Evolutionary conservation across 768 basidiomycete genomes (phyloP).

Genomic region (Lepiota venenata): DNA sequence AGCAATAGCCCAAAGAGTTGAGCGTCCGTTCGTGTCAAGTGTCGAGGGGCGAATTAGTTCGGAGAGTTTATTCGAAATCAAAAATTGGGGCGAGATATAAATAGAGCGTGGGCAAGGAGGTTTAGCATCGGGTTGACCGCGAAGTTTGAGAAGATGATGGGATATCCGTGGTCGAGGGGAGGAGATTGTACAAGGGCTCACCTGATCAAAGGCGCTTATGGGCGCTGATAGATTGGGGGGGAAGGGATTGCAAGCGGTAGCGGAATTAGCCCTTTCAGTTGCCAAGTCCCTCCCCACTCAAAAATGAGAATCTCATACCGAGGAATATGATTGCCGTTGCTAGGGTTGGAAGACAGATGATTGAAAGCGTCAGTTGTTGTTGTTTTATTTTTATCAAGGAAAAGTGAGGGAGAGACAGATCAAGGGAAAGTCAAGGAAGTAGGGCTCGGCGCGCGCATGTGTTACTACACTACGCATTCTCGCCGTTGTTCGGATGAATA

Average conservation of each 20-base stretch:
- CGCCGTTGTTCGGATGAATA: too few species aligned
- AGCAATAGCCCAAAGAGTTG: too few species aligned
- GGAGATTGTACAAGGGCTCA: slow-evolving; percentile 22
- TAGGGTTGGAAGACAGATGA: slow-evolving; percentile 22
- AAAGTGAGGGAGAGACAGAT: too few species aligned
- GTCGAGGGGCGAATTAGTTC: too few species aligned
- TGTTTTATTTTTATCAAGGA: too few species aligned
- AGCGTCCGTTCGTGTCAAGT: too few species aligned
- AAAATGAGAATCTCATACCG: slow-evolving; percentile 21
- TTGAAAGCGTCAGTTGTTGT: slow-evolving; percentile 1
- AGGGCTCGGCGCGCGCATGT: too few species aligned
- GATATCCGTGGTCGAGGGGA: neutral
- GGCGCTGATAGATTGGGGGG: slow-evolving; percentile 43
- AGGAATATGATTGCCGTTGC: slow-evolving; percentile 85
- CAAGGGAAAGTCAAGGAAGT: too few species aligned
- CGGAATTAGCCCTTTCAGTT: too few species aligned
- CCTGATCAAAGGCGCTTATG: slow-evolving; percentile 86
- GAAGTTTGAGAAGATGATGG: slow-evolving; percentile 4
- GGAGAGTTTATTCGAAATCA: neutral
- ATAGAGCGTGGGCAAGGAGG: neutral
- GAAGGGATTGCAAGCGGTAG: too few species aligned
- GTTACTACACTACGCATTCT: too few species aligned
- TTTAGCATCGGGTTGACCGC: neutral
- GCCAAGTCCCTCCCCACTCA: too few species aligned
- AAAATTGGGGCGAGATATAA: neutral